Evolutionary conservation across 305 asterid genomes (phyloP).

Genomic region (Solanum hybrid): DNA sequence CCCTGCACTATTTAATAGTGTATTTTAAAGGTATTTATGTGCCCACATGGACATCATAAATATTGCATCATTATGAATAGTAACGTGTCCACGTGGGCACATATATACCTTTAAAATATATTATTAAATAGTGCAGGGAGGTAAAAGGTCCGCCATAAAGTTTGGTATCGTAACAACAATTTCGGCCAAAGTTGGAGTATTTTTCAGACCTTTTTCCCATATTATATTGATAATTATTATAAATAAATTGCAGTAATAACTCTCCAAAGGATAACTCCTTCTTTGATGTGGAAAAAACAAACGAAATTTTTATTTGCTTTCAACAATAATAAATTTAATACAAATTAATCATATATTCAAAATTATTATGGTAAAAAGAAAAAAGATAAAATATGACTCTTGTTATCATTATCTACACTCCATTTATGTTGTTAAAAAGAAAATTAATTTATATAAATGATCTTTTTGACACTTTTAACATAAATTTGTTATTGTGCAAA

Average conservation of each 20-base stretch:
- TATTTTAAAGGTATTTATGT: too few relatives aligned
- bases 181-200: too few relatives aligned
- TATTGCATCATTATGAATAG: too few relatives aligned
- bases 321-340: neutral
- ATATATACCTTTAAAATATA: too few relatives aligned
- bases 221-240: too few relatives aligned
- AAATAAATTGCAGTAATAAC: neutral
- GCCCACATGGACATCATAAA: too few relatives aligned
- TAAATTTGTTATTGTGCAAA: neutral
- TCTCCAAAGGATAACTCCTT: neutral
- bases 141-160: too few relatives aligned
- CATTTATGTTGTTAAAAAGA: neutral
- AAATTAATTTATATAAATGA: neutral
- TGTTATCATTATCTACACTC: neutral
- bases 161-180: too few relatives aligned
- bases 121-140: too few relatives aligned
- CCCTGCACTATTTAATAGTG: too few relatives aligned
- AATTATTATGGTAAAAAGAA: neutral
- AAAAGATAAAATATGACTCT: neutral
- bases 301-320: neutral
- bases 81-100: too few relatives aligned
- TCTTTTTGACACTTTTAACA: neutral
- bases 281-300: neutral
- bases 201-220: too few relatives aligned
- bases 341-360: neutral